Conservation (phyloP, 345 rosid genomes). For the Erucastrum elatum region DNA sequence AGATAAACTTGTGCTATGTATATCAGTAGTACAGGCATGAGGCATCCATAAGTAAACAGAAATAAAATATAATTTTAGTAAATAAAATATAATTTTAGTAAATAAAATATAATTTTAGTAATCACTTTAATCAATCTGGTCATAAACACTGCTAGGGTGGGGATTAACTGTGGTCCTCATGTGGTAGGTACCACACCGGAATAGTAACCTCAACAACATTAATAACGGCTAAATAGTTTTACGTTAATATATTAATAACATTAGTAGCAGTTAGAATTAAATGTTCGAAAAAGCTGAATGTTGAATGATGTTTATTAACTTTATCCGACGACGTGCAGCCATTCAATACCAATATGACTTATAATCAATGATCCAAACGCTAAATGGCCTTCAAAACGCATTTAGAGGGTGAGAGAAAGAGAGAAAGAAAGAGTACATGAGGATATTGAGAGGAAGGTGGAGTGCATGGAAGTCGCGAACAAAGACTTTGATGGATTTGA, state of each 20-base stretch:
- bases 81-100: too few relatives aligned
- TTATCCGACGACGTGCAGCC: neutral
- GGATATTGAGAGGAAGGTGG: conserved; percentile 39
- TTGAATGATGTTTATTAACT: neutral
- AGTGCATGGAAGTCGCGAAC: conserved; percentile 39
- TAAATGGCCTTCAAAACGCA: conserved; percentile 10
- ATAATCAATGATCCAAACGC: conserved; percentile 9
- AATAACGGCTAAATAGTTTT: neutral
- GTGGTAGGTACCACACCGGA: neutral
- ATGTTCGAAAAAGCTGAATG: neutral
- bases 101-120: too few relatives aligned
- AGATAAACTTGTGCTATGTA: neutral
- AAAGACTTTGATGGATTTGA: conserved; percentile 37
- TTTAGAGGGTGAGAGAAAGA: neutral
- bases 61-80: too few relatives aligned
- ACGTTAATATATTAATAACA: too few relatives aligned
- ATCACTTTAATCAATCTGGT: neutral
- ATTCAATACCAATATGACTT: neutral
- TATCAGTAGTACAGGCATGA: too few relatives aligned
- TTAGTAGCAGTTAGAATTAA: neutral
- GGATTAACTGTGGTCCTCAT: neutral
- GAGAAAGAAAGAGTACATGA: conserved; percentile 25
- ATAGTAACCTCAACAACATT: neutral
- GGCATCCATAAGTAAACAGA: too few relatives aligned
- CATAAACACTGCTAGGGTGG: neutral